A percentile compares a stretch with the other conserved stretches of the same genome.
phyloP scores from a whole-genome alignment of 352 stramenopile species.

The Pythium aquatile region DNA sequence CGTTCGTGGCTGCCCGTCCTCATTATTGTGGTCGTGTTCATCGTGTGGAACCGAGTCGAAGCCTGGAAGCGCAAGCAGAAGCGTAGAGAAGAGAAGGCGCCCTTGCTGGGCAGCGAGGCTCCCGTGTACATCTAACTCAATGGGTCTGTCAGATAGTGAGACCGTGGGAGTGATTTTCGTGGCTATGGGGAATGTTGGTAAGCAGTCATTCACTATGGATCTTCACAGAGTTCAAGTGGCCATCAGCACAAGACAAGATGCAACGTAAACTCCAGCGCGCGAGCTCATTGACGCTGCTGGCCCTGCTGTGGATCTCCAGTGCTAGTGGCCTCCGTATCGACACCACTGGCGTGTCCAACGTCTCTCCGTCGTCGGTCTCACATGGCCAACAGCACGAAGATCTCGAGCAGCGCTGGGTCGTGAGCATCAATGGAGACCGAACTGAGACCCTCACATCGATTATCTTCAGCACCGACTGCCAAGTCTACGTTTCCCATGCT shows the following conservation, averaged over 20 bases:
- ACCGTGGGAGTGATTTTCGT: neutral
- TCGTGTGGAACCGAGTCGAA: neutral
- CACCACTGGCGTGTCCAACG: neutral
- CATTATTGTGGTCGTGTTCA: neutral
- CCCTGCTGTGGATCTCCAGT: neutral
- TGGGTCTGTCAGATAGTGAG: neutral
- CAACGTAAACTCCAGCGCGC: too few relatives aligned
- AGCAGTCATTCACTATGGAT: neutral
- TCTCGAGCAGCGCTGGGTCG: neutral
- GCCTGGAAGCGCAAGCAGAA: neutral
- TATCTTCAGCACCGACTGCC: neutral
- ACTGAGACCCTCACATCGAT: neutral
- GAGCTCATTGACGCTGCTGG: neutral
- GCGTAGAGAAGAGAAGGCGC: slow-evolving; percentile 1
- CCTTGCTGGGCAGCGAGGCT: neutral
- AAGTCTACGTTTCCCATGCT: neutral
- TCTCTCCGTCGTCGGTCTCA: neutral
- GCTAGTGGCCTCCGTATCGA: neutral
- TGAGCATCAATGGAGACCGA: neutral
- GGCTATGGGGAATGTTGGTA: neutral
- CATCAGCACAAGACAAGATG: neutral
- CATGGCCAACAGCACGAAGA: neutral
- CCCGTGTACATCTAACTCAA: slow-evolving; percentile 12
- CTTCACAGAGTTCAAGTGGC: neutral
- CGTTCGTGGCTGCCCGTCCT: neutral